Conservation (phyloP, 1,139 yeast species). For the Diutina rugosa region DNA sequence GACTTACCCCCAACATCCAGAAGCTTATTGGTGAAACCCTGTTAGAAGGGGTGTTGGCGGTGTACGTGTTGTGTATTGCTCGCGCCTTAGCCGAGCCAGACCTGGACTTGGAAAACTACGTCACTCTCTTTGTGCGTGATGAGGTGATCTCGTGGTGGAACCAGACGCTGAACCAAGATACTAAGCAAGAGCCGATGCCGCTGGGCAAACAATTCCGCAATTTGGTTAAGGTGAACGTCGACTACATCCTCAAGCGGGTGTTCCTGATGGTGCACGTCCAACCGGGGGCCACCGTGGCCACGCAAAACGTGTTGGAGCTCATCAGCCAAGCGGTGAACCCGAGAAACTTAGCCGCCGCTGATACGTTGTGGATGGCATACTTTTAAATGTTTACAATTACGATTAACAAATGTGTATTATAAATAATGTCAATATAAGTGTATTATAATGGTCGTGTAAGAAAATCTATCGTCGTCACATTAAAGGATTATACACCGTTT, state of each 20-base stretch:
- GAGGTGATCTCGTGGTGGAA: slow-evolving; percentile 91
- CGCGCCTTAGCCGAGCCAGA: slow-evolving; percentile 85
- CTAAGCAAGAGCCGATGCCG: slow-evolving; percentile 39
- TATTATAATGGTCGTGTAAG: not conserved
- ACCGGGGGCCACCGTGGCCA: slow-evolving; percentile 66
- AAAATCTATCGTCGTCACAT: not conserved
- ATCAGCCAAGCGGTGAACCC: slow-evolving; percentile 96
- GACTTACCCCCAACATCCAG: slow-evolving; percentile 92
- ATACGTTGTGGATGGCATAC: slow-evolving; percentile 94
- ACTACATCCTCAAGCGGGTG: slow-evolving; percentile 58
- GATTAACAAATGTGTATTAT: not conserved
- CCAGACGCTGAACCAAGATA: slow-evolving; percentile 45
- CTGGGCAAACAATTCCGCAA: slow-evolving; percentile 77
- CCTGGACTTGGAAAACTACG: slow-evolving; percentile 74
- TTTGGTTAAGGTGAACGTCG: slow-evolving; percentile 82
- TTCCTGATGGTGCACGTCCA: slow-evolving; percentile 69
- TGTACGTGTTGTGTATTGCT: slow-evolving; percentile 75
- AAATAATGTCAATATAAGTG: not conserved
- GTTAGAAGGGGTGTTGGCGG: slow-evolving; percentile 82
- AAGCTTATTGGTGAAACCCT: slow-evolving; percentile 87
- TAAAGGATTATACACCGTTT: not conserved
- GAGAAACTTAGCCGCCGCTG: slow-evolving; percentile 83
- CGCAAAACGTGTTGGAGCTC: slow-evolving; percentile 83
- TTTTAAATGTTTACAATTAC: slow-evolving; percentile 20
- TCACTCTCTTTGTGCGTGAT: slow-evolving; percentile 87